Evolutionary conservation across 192 early-diverging fungal species (phyloP), one percentile per base, ranked within the genome.

Genomic region (Gamsiella multidivaricata): DNA sequence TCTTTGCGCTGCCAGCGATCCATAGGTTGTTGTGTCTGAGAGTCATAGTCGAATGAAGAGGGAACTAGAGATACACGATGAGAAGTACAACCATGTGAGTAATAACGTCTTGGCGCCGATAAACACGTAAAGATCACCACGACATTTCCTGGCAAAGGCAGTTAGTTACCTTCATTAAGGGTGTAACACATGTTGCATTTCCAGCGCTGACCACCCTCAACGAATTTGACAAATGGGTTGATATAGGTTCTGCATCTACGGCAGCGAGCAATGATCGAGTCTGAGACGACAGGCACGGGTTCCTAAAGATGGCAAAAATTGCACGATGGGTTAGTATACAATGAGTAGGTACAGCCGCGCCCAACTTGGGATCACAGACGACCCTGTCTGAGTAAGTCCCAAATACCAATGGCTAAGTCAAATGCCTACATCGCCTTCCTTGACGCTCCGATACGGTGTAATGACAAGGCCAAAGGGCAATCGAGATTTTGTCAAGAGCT

Each of bases 141-240:
- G n/a, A n/a, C n/a, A n/a, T n/a, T n/a, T n/a, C n/a, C n/a, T n/a
- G n/a, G n/a, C n/a, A n/a, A n/a, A n/a, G n/a, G n/a, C n/a, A n/a
- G n/a, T n/a, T n/a, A n/a, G 17, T 20, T 71, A 71, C 69, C 69
- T 71, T 71, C 69, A 17, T 71, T 71, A n/a, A 88, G 87, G 20
- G 96, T 83, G 61, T 89, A 92, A 80, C 97, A 99, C 85, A 98
- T 84, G 79, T 97, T 97, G 80, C 97, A 99, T 80, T 92, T 92
- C 97, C 97, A 99, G 39, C 94, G 87, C 42, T 94, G 92, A 11
- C 96, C 97, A 50, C 97, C 94, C 61, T 99, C 97, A 1, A 94
- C 90, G 87, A 97, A 99, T 45, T 90, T 90, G 8, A 98, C 92
- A 81, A 92, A 99, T 25, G 97, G 97, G 61, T 98, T 98, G 76